Evolutionary conservation across 805 yeast genomes (phyloP), one percentile per base, ranked within the genome.

Genomic region (Metschnikowia arizonensis): DNA sequence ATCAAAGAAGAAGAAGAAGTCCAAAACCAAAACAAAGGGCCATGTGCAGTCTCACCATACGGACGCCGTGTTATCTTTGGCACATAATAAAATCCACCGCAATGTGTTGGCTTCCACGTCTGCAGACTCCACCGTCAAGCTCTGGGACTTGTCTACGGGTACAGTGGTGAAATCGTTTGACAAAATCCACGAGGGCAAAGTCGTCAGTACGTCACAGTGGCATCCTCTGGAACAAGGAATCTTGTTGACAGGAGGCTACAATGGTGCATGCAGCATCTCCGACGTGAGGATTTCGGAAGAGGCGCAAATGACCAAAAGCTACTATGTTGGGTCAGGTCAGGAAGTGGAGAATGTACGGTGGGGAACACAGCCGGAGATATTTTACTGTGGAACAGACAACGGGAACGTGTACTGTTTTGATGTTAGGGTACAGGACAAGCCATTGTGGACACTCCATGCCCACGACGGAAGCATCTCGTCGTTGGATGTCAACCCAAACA

Each of bases 371-470:
- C 70, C 72, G 9, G 76, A 71, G 53, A 62, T 71, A 24, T 85
- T 91, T 63, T 80, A 82, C 59, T 93, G 89, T 33, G 96, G 97
- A 59, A 88, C 97, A 23, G 99, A 93, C 64, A 76, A 78, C 52
- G 99, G 99, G 62, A 82, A 82, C 58, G 79, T 93, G 21, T 88
- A 88, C 69, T 84, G 91, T 50, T 91, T 85, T 58, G 99, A 91
- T 64, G 84, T 88, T 36, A 80, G 96, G 63, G 69, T 68, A 41
- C 78, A 73, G 31, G 76, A 74, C 37, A 77, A 76, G 52, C 90
- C 97, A 15, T 58, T 91, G 26, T 93, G 99, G 99, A 88, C 96
- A 2, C 73, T 93, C 55, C 96, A 93, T 65, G 98, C 98, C 2
- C 99, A 93, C 63, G 98, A 93, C 67, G 79, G 95, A 2, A 97